Evolutionary conservation across 352 stramenopile genomes (phyloP).

Genomic region (Phytophthora fragariaefolia): DNA sequence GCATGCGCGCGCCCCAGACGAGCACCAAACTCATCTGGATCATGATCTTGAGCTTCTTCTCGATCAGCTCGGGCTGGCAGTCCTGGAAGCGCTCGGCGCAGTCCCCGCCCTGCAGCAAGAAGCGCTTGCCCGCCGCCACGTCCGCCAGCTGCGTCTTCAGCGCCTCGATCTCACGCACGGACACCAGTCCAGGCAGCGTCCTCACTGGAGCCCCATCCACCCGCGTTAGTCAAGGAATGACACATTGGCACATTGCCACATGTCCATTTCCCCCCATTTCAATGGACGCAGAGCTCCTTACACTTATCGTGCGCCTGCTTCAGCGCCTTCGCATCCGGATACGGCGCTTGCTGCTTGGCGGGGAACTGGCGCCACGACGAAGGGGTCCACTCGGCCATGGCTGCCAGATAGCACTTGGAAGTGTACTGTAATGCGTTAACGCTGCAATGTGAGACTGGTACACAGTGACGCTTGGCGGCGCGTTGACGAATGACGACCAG

Average conservation of each 20-base stretch:
- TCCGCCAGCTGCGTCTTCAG: constrained; percentile 93
- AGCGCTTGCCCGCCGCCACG: constrained; percentile 96
- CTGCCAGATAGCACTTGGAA: too few species aligned
- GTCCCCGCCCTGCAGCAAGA: constrained; percentile 98
- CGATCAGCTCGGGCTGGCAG: constrained; percentile 84
- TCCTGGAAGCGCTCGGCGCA: constrained; percentile 98
- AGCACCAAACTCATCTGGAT: constrained; percentile 98
- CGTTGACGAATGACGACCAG: constrained; percentile 34
- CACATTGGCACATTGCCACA: too few species aligned
- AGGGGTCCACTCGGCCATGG: constrained; percentile 55
- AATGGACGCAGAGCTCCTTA: constrained; percentile 32
- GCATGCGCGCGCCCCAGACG: constrained; percentile 96
- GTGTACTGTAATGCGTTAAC: background rate
- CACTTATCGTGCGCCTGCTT: constrained; percentile 69
- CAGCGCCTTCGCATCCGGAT: constrained; percentile 77
- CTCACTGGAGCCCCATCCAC: constrained; percentile 80
- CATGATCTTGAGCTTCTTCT: constrained; percentile 95
- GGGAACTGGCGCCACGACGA: constrained; percentile 81
- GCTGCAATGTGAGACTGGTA: background rate
- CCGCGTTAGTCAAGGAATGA: too few species aligned
- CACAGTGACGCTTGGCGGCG: constrained; percentile 6
- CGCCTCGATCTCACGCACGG: constrained; percentile 94
- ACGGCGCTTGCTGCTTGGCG: constrained; percentile 85
- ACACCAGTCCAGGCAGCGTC: constrained; percentile 93
- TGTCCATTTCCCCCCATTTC: constrained; percentile 20